phyloP scores from a whole-genome alignment of 805 yeast genomes.

The Naumovozyma baii region DNA sequence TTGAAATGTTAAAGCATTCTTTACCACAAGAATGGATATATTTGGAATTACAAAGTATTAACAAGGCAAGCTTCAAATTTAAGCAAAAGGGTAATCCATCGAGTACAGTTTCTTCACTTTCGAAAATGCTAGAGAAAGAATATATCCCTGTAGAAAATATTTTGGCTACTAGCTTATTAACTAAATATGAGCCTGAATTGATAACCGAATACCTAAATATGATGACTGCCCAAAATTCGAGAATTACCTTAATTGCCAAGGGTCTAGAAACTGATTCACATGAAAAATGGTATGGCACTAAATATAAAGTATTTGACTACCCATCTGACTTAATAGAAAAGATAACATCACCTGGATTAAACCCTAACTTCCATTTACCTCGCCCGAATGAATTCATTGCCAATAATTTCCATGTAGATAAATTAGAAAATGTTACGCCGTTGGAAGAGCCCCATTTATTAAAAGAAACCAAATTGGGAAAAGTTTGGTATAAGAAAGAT shows the following conservation, averaged over 20 bases:
- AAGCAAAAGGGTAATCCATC: constrained; percentile 68
- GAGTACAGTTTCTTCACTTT: constrained; percentile 59
- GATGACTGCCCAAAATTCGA: constrained; percentile 51
- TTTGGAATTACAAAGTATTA: constrained; percentile 62
- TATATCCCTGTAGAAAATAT: constrained; percentile 55
- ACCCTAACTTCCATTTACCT: constrained; percentile 48
- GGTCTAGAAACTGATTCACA: constrained; percentile 39
- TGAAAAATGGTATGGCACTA: constrained; percentile 91
- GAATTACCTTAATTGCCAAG: constrained; percentile 46
- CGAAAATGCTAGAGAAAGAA: constrained; percentile 49
- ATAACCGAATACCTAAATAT: constrained; percentile 41
- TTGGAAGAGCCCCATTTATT: constrained; percentile 53
- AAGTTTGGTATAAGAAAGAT: constrained; percentile 84
- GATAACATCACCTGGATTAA: constrained; percentile 27
- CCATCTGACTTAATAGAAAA: constrained; percentile 31
- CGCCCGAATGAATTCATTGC: constrained; percentile 74
- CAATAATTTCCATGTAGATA: constrained; percentile 56
- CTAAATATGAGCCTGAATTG: constrained; percentile 47
- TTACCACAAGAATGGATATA: constrained; percentile 73
- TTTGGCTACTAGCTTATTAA: constrained; percentile 46
- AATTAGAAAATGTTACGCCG: constrained; percentile 27
- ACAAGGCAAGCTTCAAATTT: constrained; percentile 65
- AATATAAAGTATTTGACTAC: constrained; percentile 45
- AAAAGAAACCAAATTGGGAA: constrained; percentile 37
- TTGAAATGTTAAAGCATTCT: constrained; percentile 45